Percentiles rank a stretch among this genome's conserved stretches.
Evolutionary conservation across 208 protist species (phyloP).

Genomic region (Trichomonas vaginalis): DNA sequence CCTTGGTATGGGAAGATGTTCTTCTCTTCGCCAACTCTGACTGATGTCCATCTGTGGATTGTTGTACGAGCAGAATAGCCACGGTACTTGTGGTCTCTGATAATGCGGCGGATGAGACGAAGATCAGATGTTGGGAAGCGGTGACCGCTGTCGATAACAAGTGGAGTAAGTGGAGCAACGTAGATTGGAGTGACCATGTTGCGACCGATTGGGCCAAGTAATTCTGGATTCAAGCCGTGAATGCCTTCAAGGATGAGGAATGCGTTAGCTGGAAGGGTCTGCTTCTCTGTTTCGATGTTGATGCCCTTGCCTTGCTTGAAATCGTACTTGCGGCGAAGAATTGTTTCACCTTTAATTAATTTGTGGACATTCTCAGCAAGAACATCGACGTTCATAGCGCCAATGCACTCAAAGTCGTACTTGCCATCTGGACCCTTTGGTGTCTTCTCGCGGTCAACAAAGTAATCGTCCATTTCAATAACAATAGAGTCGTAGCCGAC

Average conservation of each 20-base stretch:
- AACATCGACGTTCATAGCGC: neutral
- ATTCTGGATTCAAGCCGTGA: neutral
- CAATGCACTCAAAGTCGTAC: neutral
- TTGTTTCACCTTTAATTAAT: neutral
- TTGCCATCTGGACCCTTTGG: too few species aligned
- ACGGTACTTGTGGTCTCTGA: neutral
- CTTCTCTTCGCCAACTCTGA: too few species aligned
- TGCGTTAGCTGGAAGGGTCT: neutral
- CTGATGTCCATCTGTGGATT: neutral
- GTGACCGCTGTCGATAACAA: neutral
- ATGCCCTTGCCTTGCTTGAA: too few species aligned
- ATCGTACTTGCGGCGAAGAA: too few species aligned
- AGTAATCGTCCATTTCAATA: slow-evolving; percentile 14
- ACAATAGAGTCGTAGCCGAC: neutral
- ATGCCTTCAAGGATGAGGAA: neutral
- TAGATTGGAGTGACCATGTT: neutral
- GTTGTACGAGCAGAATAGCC: neutral
- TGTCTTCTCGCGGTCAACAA: neutral
- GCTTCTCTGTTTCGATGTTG: too few species aligned
- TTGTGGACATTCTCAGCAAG: neutral
- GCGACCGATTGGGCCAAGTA: neutral
- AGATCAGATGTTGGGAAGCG: too few species aligned
- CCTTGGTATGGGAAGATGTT: too few species aligned
- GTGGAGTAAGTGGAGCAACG: too few species aligned
- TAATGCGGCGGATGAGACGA: too few species aligned